These are phyloP conservation scores for Cadophora luteo-olivacea DNA, from an alignment of 2,329 filamentous ascomycete species.

Conservation along the genomic window DNA sequence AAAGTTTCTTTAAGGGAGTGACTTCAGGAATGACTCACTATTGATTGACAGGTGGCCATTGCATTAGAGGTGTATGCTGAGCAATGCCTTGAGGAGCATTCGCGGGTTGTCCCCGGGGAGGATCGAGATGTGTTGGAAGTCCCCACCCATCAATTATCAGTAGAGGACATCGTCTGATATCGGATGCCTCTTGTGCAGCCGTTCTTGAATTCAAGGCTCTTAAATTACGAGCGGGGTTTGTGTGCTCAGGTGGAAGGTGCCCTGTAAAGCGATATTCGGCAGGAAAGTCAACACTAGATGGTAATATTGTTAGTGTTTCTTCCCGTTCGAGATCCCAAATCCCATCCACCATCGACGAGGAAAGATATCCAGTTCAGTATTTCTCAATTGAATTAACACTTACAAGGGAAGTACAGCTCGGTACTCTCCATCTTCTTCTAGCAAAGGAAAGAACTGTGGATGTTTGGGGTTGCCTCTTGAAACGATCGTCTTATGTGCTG, in stretches of 20 bases:
- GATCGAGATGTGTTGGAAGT: not conserved
- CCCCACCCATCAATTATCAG: not conserved
- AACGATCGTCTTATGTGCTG: not conserved
- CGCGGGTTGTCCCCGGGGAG: not conserved
- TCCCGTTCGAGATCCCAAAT: not conserved
- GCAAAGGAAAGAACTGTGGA: not conserved
- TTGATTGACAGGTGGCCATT: not conserved
- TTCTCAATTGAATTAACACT: not conserved
- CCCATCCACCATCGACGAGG: not conserved
- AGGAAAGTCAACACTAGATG: not conserved
- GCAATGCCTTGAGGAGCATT: not conserved
- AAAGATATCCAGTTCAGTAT: not conserved
- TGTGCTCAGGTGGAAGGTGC: not conserved
- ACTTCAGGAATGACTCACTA: not conserved
- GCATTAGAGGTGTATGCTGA: not conserved
- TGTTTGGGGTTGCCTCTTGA: not conserved
- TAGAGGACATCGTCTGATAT: not conserved
- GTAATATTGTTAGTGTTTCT: not conserved
- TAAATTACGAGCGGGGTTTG: not conserved
- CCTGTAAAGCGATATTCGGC: not conserved
- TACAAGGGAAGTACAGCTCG: not conserved
- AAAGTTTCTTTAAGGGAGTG: not conserved
- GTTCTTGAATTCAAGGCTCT: not conserved
- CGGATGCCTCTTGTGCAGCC: not conserved
- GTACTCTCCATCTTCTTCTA: not conserved